Evolutionary conservation across 805 yeast genomes (phyloP).

Genomic region (Kodamaea leandrae): DNA sequence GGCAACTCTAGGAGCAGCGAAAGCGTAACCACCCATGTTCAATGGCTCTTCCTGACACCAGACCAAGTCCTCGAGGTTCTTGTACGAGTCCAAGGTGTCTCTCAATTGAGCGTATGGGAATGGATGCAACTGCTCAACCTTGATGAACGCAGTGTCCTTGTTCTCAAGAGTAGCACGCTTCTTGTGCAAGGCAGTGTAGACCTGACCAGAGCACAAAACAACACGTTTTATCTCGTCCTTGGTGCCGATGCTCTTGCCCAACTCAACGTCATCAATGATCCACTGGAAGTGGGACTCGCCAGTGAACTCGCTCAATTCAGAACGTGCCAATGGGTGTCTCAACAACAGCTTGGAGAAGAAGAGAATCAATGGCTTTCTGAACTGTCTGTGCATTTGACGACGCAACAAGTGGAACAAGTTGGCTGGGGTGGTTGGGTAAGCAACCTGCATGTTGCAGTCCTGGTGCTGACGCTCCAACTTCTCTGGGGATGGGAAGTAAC

Average conservation of each 20-base stretch:
- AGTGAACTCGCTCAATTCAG: constrained; percentile 76
- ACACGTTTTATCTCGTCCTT: constrained; percentile 86
- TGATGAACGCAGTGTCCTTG: constrained; percentile 82
- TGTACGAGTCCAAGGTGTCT: constrained; percentile 77
- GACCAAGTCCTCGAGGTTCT: constrained; percentile 81
- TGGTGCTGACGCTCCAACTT: constrained; percentile 96
- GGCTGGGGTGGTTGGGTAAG: constrained; percentile 97
- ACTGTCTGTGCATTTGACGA: constrained; percentile 99
- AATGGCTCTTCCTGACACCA: constrained; percentile 99
- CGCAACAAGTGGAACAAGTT: constrained; percentile 94
- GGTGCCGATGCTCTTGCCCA: constrained; percentile 71
- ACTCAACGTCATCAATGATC: constrained; percentile 90
- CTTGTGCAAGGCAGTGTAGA: constrained; percentile 87
- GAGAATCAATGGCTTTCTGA: constrained; percentile 84
- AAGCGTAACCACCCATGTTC: constrained; percentile 91
- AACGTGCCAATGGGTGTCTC: constrained; percentile 97
- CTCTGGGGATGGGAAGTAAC: constrained; percentile 85
- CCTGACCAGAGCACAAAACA: constrained; percentile 89
- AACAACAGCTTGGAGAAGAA: constrained; percentile 91
- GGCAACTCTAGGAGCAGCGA: constrained; percentile 75
- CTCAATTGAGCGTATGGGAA: constrained; percentile 96
- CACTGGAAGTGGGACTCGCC: constrained; percentile 92
- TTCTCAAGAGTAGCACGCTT: constrained; percentile 75
- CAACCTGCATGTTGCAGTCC: constrained; percentile 97
- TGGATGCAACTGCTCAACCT: constrained; percentile 94